Conservation (phyloP, 2,329 filamentous ascomycete genomes). For the Exophiala sp. region DNA sequence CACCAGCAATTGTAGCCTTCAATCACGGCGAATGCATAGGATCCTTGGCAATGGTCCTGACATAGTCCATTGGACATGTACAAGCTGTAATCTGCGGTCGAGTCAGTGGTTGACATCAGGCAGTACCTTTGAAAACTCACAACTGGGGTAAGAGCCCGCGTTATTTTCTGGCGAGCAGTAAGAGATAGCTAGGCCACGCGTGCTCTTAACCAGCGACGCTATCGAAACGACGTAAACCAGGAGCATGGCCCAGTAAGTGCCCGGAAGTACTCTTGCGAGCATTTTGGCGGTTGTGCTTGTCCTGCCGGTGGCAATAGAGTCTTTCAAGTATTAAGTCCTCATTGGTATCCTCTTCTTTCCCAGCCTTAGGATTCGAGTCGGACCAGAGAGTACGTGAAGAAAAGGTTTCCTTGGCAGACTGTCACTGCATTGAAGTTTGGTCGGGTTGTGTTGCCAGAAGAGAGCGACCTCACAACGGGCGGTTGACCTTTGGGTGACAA, state of each 20-base stretch:
- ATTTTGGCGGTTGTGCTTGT: conserved; percentile 7
- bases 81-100: conserved; percentile 34
- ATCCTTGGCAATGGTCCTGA: conserved; percentile 35
- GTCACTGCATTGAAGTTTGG: neutral
- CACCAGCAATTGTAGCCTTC: conserved; percentile 50
- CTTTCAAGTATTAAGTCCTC: conserved; percentile 19
- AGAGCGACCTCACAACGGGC: neutral
- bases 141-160: conserved; percentile 38
- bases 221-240: conserved; percentile 2
- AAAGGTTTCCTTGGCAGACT: neutral
- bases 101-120: conserved; percentile 9
- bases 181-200: conserved; percentile 30
- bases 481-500: neutral
- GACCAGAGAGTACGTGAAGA: neutral
- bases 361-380: neutral
- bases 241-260: conserved; percentile 3
- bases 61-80: conserved; percentile 49
- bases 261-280: neutral
- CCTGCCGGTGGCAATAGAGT: conserved; percentile 9
- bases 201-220: conserved; percentile 5
- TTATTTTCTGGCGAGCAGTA: conserved; percentile 47
- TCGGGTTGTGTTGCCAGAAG: neutral
- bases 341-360: conserved; percentile 6
- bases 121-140: conserved; percentile 22
- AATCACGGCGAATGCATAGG: conserved; percentile 46